Conservation (phyloP, 1,284 basidiomycete genomes). For the Ustilago trichophora region DNA sequence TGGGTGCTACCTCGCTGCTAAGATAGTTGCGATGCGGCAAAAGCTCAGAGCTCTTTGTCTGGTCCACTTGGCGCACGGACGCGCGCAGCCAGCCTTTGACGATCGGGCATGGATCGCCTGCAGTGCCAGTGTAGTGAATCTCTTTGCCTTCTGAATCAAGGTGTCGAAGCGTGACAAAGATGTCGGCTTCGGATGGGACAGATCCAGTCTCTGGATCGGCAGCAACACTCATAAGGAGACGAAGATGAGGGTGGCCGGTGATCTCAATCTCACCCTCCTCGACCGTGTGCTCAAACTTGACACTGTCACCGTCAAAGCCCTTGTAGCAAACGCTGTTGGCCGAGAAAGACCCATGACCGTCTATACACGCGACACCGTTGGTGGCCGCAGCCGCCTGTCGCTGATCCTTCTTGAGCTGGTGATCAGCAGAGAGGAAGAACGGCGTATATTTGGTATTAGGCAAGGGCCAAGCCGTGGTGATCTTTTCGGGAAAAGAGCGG, state of each 20-base stretch:
- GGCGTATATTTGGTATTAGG: constrained; percentile 58
- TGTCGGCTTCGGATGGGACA: constrained; percentile 63
- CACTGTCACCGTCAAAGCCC: constrained; percentile 11
- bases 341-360: neutral
- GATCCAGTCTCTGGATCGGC: constrained; percentile 19
- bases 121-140: constrained; percentile 64
- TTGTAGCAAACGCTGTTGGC: constrained; percentile 7
- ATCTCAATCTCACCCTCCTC: constrained; percentile 52
- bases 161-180: constrained; percentile 65
- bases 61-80: constrained; percentile 60
- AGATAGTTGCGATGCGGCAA: constrained; percentile 61
- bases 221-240: constrained; percentile 47
- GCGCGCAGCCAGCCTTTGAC: constrained; percentile 65
- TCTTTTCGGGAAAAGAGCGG: constrained; percentile 50
- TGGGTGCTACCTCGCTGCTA: constrained; percentile 49
- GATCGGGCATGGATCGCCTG: constrained; percentile 63
- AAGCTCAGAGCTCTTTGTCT: constrained; percentile 34
- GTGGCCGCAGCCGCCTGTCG: constrained; percentile 9
- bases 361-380: constrained; percentile 20
- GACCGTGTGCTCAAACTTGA: constrained; percentile 14
- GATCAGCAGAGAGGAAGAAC: constrained; percentile 48
- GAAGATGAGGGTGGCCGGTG: constrained; percentile 61
- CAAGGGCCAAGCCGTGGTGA: constrained; percentile 61
- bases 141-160: constrained; percentile 62
- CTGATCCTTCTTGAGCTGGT: neutral